phyloP scores from a whole-genome alignment of 768 basidiomycete species.

The Bullera alba region DNA sequence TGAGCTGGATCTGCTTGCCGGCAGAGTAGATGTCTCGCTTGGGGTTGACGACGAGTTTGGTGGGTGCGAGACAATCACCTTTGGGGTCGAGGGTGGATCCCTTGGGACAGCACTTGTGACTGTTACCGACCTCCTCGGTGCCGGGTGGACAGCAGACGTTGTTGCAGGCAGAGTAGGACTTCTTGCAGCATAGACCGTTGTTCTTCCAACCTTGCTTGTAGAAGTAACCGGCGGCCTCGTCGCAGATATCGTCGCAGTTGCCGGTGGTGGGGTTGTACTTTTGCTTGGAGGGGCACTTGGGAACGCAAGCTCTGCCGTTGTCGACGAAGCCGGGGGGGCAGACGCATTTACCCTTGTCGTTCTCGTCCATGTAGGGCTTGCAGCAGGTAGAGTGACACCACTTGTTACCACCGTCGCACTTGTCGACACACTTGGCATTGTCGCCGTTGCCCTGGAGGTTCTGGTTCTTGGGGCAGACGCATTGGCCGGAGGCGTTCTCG shows the following conservation, averaged over 20 bases:
- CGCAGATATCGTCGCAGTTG: slow-evolving; percentile 21
- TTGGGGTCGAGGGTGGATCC: slow-evolving; percentile 16
- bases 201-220: slow-evolving; percentile 14
- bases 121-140: slow-evolving; percentile 10
- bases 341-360: slow-evolving; percentile 12
- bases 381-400: slow-evolving; percentile 10
- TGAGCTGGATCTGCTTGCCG: background rate
- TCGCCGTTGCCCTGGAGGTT: background rate
- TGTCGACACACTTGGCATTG: slow-evolving; percentile 1
- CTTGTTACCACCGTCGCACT: slow-evolving; percentile 1
- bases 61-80: slow-evolving; percentile 23
- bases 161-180: slow-evolving; percentile 14
- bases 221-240: slow-evolving; percentile 13
- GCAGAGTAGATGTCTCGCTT: background rate
- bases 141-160: slow-evolving; percentile 26
- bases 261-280: slow-evolving; percentile 16
- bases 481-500: slow-evolving; percentile 6
- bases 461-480: background rate
- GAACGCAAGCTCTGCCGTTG: slow-evolving; percentile 6
- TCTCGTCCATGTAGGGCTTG: slow-evolving; percentile 8
- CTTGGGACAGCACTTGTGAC: slow-evolving; percentile 23
- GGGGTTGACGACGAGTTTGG: background rate
- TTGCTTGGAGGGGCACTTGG: slow-evolving; percentile 6
- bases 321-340: slow-evolving; percentile 15
- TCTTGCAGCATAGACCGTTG: slow-evolving; percentile 20